Evolutionary conservation across 1,284 basidiomycete species (phyloP).

Genomic region (Trichosporon faecale): DNA sequence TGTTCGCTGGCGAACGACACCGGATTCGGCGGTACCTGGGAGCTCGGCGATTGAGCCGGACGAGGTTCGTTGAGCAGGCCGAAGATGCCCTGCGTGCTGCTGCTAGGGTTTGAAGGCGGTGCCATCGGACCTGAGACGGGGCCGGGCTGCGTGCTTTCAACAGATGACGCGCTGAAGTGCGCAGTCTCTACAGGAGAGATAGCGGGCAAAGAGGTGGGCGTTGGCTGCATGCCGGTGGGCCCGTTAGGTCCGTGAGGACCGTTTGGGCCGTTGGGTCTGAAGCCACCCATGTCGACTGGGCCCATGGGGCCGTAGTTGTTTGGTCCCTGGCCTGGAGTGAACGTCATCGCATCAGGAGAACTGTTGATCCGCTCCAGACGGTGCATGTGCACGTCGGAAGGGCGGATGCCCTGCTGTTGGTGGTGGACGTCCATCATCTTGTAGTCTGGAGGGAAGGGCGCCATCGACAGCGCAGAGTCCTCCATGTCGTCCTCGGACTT

Average conservation of each 20-base stretch:
- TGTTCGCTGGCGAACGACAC: slow-evolving; percentile 14
- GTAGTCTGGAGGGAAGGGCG: slow-evolving; percentile 15
- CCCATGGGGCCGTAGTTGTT: background rate
- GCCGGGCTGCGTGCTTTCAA: slow-evolving; percentile 6
- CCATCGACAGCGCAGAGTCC: slow-evolving; percentile 7
- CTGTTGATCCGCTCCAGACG: slow-evolving; percentile 7
- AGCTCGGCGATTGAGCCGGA: slow-evolving; percentile 11
- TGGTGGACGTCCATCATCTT: slow-evolving; percentile 3
- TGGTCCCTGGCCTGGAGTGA: background rate
- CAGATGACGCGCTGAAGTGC: background rate
- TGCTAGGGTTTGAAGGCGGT: background rate
- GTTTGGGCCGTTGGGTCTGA: background rate
- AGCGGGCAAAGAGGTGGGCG: slow-evolving; percentile 5
- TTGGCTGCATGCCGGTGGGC: background rate
- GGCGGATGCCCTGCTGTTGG: slow-evolving; percentile 13
- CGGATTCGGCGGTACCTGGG: background rate
- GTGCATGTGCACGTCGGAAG: slow-evolving; percentile 19
- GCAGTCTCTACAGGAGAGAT: slow-evolving; percentile 21
- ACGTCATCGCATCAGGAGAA: background rate
- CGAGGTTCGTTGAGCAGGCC: slow-evolving; percentile 20
- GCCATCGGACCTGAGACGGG: slow-evolving; percentile 1
- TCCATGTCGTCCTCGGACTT: slow-evolving; percentile 23
- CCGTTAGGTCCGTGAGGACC: background rate
- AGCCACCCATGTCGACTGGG: background rate
- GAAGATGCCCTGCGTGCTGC: slow-evolving; percentile 19